These are phyloP conservation scores for Aphanomyces euteiches DNA, from an alignment of 352 stramenopile species.

Conservation along the genomic window DNA sequence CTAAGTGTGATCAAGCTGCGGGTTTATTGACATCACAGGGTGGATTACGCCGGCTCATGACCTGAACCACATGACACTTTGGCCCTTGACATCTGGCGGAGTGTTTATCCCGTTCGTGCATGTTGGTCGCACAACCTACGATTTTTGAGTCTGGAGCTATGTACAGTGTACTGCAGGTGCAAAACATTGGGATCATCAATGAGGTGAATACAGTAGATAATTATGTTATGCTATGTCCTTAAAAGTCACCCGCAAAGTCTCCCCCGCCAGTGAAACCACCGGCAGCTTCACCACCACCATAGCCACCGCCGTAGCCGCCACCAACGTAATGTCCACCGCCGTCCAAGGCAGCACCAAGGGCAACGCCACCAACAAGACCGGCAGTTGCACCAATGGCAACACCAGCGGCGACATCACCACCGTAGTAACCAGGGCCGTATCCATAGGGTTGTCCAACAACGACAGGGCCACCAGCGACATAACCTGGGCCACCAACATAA, in stretches of 20 bases:
- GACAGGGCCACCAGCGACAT: background rate
- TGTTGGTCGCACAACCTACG: no score
- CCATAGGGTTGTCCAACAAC: slow-evolving; percentile 1
- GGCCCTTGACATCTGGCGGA: no score
- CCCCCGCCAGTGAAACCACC: background rate
- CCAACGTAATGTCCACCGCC: background rate
- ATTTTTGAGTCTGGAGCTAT: no score
- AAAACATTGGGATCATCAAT: no score
- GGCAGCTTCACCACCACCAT: background rate
- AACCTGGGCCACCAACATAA: background rate
- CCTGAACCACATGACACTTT: no score
- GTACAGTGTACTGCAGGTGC: no score
- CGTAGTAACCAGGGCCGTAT: background rate
- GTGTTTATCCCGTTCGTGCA: no score
- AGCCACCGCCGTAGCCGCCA: background rate
- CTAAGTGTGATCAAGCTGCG: no score
- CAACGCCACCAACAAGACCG: slow-evolving; percentile 22
- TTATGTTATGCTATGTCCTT: background rate
- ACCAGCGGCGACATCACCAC: slow-evolving; percentile 17
- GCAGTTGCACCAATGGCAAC: slow-evolving; percentile 19
- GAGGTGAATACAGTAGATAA: no score
- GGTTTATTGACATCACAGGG: no score
- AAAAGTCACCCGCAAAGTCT: slow-evolving; percentile 20
- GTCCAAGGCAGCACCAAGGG: slow-evolving; percentile 15
- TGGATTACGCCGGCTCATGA: no score